These are phyloP conservation scores for Talaromyces sp. DNA, from an alignment of 2,329 filamentous ascomycete genomes.

Conservation along the genomic window DNA sequence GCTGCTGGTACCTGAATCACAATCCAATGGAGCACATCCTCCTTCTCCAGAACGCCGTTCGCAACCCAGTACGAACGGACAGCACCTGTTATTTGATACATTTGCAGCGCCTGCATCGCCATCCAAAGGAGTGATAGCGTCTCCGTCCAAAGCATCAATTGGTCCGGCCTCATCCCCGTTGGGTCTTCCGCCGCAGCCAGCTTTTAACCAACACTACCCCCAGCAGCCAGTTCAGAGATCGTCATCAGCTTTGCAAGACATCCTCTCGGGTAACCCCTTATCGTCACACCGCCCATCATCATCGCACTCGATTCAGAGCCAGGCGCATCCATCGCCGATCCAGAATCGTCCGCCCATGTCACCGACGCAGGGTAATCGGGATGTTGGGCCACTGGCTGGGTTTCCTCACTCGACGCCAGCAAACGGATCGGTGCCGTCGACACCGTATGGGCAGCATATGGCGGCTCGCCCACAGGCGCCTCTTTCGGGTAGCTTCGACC, in stretches of 20 bases:
- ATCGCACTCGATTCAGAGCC: constrained; percentile 33
- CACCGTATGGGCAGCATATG: constrained; percentile 26
- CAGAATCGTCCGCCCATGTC: constrained; percentile 44
- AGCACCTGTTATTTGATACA: constrained; percentile 15
- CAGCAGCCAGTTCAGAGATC: constrained; percentile 24
- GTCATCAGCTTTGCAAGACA: constrained; percentile 19
- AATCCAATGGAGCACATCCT: constrained; percentile 3
- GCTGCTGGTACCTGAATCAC: neutral
- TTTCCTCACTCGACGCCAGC: constrained; percentile 26
- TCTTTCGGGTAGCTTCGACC: constrained; percentile 22
- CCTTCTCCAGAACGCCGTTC: constrained; percentile 27
- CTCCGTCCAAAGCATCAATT: constrained; percentile 26
- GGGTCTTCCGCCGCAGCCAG: constrained; percentile 15
- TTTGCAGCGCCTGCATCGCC: constrained; percentile 29
- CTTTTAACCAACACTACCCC: constrained; percentile 2
- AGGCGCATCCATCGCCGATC: constrained; percentile 32
- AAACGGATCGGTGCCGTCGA: constrained; percentile 26
- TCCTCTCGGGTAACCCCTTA: constrained; percentile 6
- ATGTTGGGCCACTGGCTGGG: constrained; percentile 42
- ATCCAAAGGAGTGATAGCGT: constrained; percentile 20
- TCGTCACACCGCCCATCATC: constrained; percentile 34
- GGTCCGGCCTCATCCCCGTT: constrained; percentile 20
- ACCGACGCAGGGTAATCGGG: constrained; percentile 45
- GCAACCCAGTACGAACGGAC: constrained; percentile 15
- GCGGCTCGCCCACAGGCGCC: constrained; percentile 25